Base-by-base conservation (phyloP, 2,329 filamentous ascomycete genomes). In the Cladobotryum mycophilum region DNA sequence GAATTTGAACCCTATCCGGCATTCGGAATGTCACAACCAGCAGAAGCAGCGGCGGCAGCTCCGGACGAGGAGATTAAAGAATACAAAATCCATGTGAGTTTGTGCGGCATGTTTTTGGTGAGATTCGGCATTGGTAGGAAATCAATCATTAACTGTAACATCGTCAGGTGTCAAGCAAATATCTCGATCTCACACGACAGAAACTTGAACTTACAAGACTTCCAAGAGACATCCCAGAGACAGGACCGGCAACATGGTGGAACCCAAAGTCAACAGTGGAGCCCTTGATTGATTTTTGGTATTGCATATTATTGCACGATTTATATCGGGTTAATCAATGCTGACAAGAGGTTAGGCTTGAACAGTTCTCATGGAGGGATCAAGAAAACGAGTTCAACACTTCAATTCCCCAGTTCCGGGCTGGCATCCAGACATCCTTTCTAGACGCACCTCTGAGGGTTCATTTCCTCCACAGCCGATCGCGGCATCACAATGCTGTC, bases 181-280 rank as follows among this genome's bases (percentile, higher is more conserved):
- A 87, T 63, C 73, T 88, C 1, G 78, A 85, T 42, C 72, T 87
- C 53, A 88, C 84, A 5, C 76, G 71, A 60, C 78, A 81, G 63
- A 88, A 88, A 64, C 72, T 88, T 9, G 80, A 86, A 60, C 72
- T 86, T 42, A 82, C 82, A 18, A 73, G 84, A 52, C 66, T 87
- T 30, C 84, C 84, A 38, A 79, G 81, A 58, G 81, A 85, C 57
- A 60, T 74, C 2, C 67, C 71, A 7, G 63, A 76, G 8, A 69
- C 75, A 2, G 72, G 69, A 51, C 72, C 73, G 33, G 66, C 70
- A 41, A 70, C 75, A 55, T 81, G 77, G 77, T 79, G 77, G 67
- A 76, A 81, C 53, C 79, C 81, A 2, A 86, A 86, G 61, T 66
- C 73, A 25, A 74, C 77, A 41, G 70, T 87, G 48, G 84, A 87